Evolutionary conservation across 805 yeast species (phyloP), one percentile per base, ranked within the genome.

Genomic region (Nakazawaea sp.): DNA sequence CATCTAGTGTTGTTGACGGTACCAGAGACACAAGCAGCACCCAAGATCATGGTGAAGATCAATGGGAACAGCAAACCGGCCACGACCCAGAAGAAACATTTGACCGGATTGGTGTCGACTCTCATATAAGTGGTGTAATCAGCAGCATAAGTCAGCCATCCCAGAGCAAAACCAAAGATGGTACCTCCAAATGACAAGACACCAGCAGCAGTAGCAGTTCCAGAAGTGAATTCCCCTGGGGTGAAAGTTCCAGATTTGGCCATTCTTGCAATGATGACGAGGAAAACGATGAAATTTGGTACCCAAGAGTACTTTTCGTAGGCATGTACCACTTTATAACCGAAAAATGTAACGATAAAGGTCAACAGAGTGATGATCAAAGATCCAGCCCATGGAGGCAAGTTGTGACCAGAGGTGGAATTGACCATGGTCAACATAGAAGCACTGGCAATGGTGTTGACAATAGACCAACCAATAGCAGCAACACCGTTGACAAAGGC

Each of bases 381-480:
- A 59, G 94, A 81, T 25, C 92, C 96, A 27, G 87, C 96, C 92
- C 95, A 84, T 27, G 90, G 83, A 28, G 97, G 96, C 47, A 81
- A 64, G 27, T 66, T 67, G 43, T 66, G 49, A 42, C 61, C 61
- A 35, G 64, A 60, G 27, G 64, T 64, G 43, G 59, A 64, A 65
- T 86, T 86, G 43, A 89, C 81, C 53, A 82, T 75, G 61, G 81
- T 78, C 42, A 88, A 66, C 45, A 88, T 64, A 58, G 86, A 92
- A 18, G 96, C 95, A 25, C 92, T 78, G 21, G 88, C 82, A 75
- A 88, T 83, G 44, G 84, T 85, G 61, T 89, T 89, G 33, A 87
- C 90, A 8, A 95, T 86, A 60, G 92, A 84, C 97, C 97, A 89
- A 50, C 97, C 96, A 39, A 88, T 75, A 72, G 95, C 85, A 19